Evolutionary conservation across 106 monocot genomes (phyloP).

Genomic region (Phalaenopsis aphrodite): DNA sequence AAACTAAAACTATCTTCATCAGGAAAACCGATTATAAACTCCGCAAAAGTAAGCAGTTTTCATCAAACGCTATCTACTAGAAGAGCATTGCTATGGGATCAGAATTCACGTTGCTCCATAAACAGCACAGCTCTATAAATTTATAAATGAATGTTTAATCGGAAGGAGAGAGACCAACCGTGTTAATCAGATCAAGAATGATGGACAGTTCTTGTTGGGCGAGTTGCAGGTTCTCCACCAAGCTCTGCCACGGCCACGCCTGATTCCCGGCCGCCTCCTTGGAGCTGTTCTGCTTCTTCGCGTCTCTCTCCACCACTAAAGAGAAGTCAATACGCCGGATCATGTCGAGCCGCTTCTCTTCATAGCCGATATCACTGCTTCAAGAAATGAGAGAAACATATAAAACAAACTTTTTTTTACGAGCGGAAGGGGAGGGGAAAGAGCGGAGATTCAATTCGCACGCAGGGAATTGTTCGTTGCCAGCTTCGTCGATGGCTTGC

Average conservation of each 20-base stretch:
- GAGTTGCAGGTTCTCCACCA: conserved; percentile 75
- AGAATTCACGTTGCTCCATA: background rate
- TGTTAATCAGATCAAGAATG: conserved; percentile 73
- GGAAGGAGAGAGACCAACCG: conserved; percentile 22
- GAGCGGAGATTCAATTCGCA: conserved; percentile 13
- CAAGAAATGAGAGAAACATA: background rate
- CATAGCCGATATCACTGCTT: conserved; percentile 58
- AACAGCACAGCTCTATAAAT: background rate
- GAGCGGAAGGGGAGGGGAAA: background rate
- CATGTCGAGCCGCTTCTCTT: conserved; percentile 71
- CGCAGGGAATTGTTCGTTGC: conserved; percentile 78
- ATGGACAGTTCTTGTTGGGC: conserved; percentile 82
- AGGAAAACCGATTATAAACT: background rate
- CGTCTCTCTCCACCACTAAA: conserved; percentile 52
- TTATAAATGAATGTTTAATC: background rate
- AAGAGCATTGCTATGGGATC: background rate
- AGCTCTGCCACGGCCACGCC: conserved; percentile 70
- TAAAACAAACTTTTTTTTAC: background rate
- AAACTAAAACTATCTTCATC: background rate
- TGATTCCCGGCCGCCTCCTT: conserved; percentile 19
- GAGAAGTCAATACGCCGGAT: conserved; percentile 90
- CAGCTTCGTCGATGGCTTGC: conserved; percentile 76
- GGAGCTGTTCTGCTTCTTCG: conserved; percentile 50
- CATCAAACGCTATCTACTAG: background rate
- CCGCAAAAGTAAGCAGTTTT: background rate